A percentile compares a stretch with the other conserved stretches of the same genome.
Evolutionary conservation across 2,329 filamentous ascomycete species (phyloP).

Genomic region (Neurospora crassa): DNA sequence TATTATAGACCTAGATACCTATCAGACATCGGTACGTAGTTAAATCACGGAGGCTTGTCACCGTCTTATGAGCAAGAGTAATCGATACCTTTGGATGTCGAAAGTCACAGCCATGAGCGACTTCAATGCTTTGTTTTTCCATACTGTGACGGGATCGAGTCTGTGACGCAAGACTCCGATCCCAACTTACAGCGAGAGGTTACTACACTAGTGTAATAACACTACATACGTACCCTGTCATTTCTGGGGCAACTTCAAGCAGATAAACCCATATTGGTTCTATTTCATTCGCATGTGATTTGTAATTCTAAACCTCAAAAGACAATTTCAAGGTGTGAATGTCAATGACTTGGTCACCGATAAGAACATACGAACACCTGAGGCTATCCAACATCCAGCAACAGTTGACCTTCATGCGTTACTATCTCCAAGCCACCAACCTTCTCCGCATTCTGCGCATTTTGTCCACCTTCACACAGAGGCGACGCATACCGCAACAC

Average conservation of each 20-base stretch:
- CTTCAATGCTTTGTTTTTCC: neutral
- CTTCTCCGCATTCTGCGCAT: slow-evolving; percentile 36
- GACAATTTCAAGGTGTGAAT: neutral
- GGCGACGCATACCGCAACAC: slow-evolving; percentile 21
- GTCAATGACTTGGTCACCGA: slow-evolving; percentile 1
- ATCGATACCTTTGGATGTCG: neutral
- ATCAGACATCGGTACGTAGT: neutral
- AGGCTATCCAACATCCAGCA: neutral
- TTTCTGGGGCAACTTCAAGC: neutral
- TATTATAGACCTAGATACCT: neutral
- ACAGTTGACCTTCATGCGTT: neutral
- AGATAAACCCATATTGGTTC: neutral
- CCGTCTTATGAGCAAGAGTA: neutral
- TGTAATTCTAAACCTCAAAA: neutral
- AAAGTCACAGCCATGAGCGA: neutral
- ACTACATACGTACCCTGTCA: neutral
- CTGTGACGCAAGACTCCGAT: neutral
- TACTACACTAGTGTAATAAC: neutral
- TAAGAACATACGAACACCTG: neutral
- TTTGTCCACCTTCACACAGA: slow-evolving; percentile 33
- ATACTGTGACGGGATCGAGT: neutral
- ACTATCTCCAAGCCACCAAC: slow-evolving; percentile 37
- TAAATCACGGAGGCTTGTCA: neutral
- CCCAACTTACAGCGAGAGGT: neutral
- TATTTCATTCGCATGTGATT: neutral